Percentiles rank a stretch among this genome's conserved stretches.
phyloP scores from a whole-genome alignment of 257 asterid genomes.

The Nicotiana knightiana region DNA sequence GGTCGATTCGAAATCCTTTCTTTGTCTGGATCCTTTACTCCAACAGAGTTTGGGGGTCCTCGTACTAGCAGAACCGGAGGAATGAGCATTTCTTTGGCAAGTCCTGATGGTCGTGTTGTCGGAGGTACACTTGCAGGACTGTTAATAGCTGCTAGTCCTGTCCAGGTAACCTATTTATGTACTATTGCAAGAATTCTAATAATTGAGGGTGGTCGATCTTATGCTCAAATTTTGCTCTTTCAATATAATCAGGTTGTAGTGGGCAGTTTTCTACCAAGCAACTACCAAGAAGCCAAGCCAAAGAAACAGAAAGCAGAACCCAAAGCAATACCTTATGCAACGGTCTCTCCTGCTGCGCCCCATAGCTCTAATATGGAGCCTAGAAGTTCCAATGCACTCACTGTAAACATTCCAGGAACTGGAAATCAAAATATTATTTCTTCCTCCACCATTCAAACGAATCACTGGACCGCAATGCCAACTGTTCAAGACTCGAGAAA shows the following conservation, averaged over 20 bases:
- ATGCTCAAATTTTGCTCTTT: neutral
- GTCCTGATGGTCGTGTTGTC: slow-evolving; percentile 81
- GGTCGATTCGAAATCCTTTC: slow-evolving; percentile 67
- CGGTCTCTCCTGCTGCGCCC: slow-evolving; percentile 21
- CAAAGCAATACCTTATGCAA: slow-evolving; percentile 13
- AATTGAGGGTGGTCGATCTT: neutral
- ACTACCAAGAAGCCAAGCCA: slow-evolving; percentile 45
- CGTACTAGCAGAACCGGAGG: slow-evolving; percentile 49
- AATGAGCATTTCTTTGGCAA: slow-evolving; percentile 69
- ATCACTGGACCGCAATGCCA: slow-evolving; percentile 36
- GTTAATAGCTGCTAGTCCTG: slow-evolving; percentile 66
- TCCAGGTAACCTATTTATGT: slow-evolving; percentile 39
- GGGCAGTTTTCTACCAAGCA: slow-evolving; percentile 71
- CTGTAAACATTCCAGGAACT: slow-evolving; percentile 9
- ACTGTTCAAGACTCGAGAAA: slow-evolving; percentile 41
- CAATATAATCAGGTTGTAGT: slow-evolving; percentile 48
- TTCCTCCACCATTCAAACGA: slow-evolving; percentile 30
- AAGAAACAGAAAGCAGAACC: slow-evolving; percentile 51
- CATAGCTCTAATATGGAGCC: slow-evolving; percentile 27
- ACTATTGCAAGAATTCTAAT: neutral
- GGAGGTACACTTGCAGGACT: slow-evolving; percentile 78
- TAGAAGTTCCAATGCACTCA: slow-evolving; percentile 23
- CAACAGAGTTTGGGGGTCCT: slow-evolving; percentile 50
- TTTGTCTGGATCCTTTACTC: slow-evolving; percentile 72
- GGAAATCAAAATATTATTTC: slow-evolving; percentile 20